Base-by-base conservation (phyloP, 345 rosid species). In the Lepidium sativum region DNA sequence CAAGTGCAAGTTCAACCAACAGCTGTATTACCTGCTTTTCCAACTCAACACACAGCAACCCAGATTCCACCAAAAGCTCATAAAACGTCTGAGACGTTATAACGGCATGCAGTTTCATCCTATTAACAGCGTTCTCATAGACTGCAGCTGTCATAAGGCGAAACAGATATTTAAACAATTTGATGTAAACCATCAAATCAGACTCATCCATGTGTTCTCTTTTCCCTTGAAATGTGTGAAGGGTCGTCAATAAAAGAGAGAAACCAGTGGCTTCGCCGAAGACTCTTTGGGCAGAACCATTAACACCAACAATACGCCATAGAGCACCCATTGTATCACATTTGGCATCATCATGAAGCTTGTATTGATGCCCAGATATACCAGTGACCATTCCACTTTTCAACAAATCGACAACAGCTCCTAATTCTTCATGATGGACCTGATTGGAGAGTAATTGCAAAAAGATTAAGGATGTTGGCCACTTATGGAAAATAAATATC, bases 261-360 rank as follows among this genome's bases (percentile, higher is more conserved):
- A 94, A 91, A 20, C 99, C 99, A 54, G 96, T 88, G 63, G 95
- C 84, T 83, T 95, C 99, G 71, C 97, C 99, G 65, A 95, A 95
- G 59, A 88, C 83, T 79, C 80, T 83, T 75, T 91, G 96, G 40
- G 92, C 92, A 64, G 91, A 84, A 53, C 72, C 80, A 77, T 91
- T 95, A 43, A 77, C 83, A 53, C 97, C 95, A 70, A 95, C 67
- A 74, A 95, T 84, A 35, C 99, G 96, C 97, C 99, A 95, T 73
- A 95, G 72, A 53, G 97, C 75, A 29, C 99, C 96, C 97, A 95
- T 88, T 34, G 84, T 86, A 77, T 95, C 99, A 77, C 99, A 95
- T 83, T 81, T 88, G 60, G 99, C 95, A 79, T 88, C 92, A 80
- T 75, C 81, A 68, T 77, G 86, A 82, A 95, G 91, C 79, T 73